Base-by-base conservation (phyloP, 2,329 filamentous ascomycete genomes). In the Aspergillus pseudonomiae region DNA sequence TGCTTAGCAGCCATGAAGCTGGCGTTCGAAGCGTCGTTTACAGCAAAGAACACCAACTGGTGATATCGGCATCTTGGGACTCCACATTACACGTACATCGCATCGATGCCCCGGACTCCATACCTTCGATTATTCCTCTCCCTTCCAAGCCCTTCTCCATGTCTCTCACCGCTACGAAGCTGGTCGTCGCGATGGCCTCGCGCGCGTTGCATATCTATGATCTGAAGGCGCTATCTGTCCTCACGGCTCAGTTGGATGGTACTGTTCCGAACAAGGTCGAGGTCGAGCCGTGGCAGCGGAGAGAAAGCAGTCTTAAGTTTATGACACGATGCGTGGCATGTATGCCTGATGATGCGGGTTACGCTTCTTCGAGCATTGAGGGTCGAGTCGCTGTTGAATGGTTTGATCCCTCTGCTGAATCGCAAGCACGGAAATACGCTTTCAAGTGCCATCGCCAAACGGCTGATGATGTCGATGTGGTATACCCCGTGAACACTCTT, bases 361-460 rank as follows among this genome's bases (percentile, higher is more conserved):
- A 98, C 76, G 94, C 94, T 11, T 94, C 91, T 1, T 92, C 88
- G 63, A 94, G 90, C 72, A 99, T 99, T 72, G 95, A 99, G 76
- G 95, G 95, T 5, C 89, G 95, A 71, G 93, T 99, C 2, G 94
- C 94, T 0, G 95, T 99, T 1, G 95, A 99, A 78, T 98, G 94
- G 92, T 98, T 99, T 76, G 95, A 98, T 75, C 92, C 95, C 19
- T 92, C 89, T 6, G 83, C 88, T 48, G 91, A 94, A 77, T 94
- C 91, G 4, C 94, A 98, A 80, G 90, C 91, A 45, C 88, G 94
- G 69, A 98, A 97, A 78, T 99, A 98, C 77, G 95, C 95, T 16
- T 99, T 99, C 87, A 99, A 99, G 79, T 99, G 95, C 79, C 95
- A 99, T 79, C 88, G 95, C 5, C 92, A 96, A 77, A 85, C 88